Conservation (phyloP, 306 rosid genomes). For the Cicer judaicum region DNA sequence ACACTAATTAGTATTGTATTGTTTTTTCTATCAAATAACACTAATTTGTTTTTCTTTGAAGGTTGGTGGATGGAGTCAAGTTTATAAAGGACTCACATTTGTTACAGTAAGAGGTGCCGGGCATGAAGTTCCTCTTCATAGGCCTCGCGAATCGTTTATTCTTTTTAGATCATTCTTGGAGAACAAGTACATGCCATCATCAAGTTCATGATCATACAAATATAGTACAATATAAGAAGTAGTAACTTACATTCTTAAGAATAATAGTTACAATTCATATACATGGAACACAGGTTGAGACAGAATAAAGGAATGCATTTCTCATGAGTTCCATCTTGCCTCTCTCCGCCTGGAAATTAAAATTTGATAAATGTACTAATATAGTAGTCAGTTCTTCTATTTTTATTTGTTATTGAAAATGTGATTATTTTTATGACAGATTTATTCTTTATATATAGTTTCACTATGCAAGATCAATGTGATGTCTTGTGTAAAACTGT, state of each 20-base stretch:
- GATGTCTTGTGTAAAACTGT: slow-evolving; percentile 39
- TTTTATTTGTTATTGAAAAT: slow-evolving; percentile 24
- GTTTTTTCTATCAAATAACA: too few species aligned
- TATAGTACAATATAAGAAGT: slow-evolving; percentile 16
- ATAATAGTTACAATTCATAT: slow-evolving; percentile 33
- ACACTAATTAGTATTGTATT: too few species aligned
- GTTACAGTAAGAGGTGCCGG: slow-evolving; percentile 91
- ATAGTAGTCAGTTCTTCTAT: background rate
- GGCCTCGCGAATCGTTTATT: slow-evolving; percentile 83
- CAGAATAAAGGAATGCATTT: slow-evolving; percentile 62
- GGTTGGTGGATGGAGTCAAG: slow-evolving; percentile 98
- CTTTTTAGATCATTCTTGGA: slow-evolving; percentile 91
- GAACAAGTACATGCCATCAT: slow-evolving; percentile 75
- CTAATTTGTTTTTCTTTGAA: slow-evolving; percentile 45
- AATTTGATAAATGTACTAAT: slow-evolving; percentile 23
- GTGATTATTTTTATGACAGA: slow-evolving; percentile 42
- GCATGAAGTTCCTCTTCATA: slow-evolving; percentile 94
- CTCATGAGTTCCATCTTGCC: slow-evolving; percentile 59
- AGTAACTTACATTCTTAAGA: slow-evolving; percentile 36
- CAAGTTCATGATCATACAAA: slow-evolving; percentile 40
- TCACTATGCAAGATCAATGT: slow-evolving; percentile 12
- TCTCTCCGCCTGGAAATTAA: slow-evolving; percentile 36
- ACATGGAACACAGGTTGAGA: slow-evolving; percentile 25
- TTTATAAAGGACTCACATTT: slow-evolving; percentile 82
- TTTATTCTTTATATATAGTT: slow-evolving; percentile 38